A percentile compares a stretch with the other conserved stretches of the same genome.
Evolutionary conservation across 306 rosid species (phyloP).

Genomic region (Casuarina equisetifolia): DNA sequence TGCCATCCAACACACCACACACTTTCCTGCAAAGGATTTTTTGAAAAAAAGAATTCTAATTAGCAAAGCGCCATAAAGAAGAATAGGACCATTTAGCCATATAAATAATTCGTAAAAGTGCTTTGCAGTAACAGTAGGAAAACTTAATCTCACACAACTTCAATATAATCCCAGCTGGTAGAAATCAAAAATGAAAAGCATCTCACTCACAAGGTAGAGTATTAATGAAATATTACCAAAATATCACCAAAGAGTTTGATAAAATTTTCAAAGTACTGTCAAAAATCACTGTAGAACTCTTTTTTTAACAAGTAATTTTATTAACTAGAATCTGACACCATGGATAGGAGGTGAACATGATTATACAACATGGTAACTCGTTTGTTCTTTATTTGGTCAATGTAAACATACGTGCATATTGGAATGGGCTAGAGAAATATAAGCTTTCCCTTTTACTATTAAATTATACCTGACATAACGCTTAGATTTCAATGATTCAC

Average conservation of each 20-base stretch:
- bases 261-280: background rate
- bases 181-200: background rate
- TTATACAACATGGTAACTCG: too few species aligned
- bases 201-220: background rate
- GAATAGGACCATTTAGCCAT: constrained; percentile 4
- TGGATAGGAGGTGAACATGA: too few species aligned
- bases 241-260: background rate
- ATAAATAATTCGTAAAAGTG: background rate
- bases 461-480: background rate
- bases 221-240: background rate
- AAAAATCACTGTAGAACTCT: background rate
- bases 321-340: background rate
- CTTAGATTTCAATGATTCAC: background rate
- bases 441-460: background rate
- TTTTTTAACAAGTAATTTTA: background rate
- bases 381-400: too few species aligned
- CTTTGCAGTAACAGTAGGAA: background rate
- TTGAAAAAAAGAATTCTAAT: constrained; percentile 11
- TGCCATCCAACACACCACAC: constrained; percentile 71
- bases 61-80: constrained; percentile 7
- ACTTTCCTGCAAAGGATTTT: constrained; percentile 33
- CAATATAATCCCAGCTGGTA: background rate
- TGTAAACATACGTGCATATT: too few species aligned
- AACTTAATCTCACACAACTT: background rate
- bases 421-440: background rate